Base-by-base conservation (phyloP, 2,329 filamentous ascomycete genomes). In the Stagonosporopsis rhizophila region DNA sequence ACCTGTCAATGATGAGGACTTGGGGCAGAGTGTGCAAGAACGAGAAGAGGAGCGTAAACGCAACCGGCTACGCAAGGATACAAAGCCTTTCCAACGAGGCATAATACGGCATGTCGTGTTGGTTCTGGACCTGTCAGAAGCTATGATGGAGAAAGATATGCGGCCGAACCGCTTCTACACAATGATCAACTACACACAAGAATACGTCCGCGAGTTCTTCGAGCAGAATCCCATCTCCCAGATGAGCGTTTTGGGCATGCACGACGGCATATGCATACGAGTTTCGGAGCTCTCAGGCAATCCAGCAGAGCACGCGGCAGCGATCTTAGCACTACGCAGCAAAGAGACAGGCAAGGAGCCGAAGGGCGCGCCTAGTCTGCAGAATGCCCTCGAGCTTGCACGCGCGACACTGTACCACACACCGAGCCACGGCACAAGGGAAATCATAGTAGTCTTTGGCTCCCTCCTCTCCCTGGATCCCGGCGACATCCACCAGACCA, bases 171-270 rank as follows among this genome's bases (percentile, higher is more conserved):
- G 94, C 58, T 93, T 94, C 76, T 84, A 92, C 34, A 84, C 97
- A 28, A 89, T 88, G 48, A 83, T 97, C 70, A 88, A 88, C 61
- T 96, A 92, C 76, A 89, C 92, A 15, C 86, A 89, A 61, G 89
- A 92, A 54, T 99, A 98, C 76, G 89, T 98, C 44, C 85, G 88
- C 56, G 94, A 97, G 75, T 99, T 92, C 78, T 99, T 98, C 73
- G 95, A 98, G 77, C 95, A 99, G 77, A 99, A 99, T 70, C 95
- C 95, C 11, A 98, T 99, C 64, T 96, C 92, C 9, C 95, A 99
- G 78, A 85, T 99, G 53, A 93, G 90, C 22, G 89, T 99, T 27
- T 82, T 99, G 35, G 94, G 91, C 46, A 96, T 98, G 90, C 87
- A 91, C 59, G 95, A 98, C 74, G 95, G 95, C 15, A 82, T 98